Evolutionary conservation across 139 green algal species (phyloP), one percentile per base, ranked within the genome.

Genomic region (Picochlorum sp.): DNA sequence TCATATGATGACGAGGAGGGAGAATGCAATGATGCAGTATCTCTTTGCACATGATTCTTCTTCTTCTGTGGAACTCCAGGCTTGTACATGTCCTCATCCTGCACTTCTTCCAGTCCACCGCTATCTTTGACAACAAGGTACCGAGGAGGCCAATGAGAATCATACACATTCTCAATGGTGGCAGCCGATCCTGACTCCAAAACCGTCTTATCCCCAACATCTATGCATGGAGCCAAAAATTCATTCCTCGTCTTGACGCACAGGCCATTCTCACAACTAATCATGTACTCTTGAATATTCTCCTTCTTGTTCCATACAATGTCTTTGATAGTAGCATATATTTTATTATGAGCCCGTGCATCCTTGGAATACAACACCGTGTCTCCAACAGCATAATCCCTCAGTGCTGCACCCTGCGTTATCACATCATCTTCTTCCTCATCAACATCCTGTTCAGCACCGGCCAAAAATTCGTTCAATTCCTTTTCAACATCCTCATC

Each of bases 61-160:
- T 18, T 54, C 0, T 20, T 6, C 9, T 54, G 18, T 54, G 16
- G 6, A 2, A 20, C 11, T 54, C 47, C 5, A 26, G 16, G 18
- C 47, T 54, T 20, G 47, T 21, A 54, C 47, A 20, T 54, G 0
- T 26, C 18, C 11, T 54, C 47, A 18, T 65, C 58, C 57, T 65
- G n/a, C 6, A n/a, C 23, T 30, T n/a, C 58, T 51, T 65, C 0
- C n/a, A 65, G n/a, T n/a, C 57, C n/a, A 7, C 58, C 58, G 8
- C 28, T 49, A 28, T 31, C 23, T 16, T 21, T 28, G n/a, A 57
- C 57, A 31, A 65, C 23, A 18, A 65, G 21, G 58, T 65, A 65
- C 5, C 20, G 21, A 9, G 58, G 58, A 8, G 58, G 58, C 58
- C 58, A 65, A 4, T 18, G 20, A 28, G 58, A 65, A 15, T 20